Evolutionary conservation across 2,329 filamentous ascomycete genomes (phyloP).

Genomic region (Colletotrichum gloeosporioides): DNA sequence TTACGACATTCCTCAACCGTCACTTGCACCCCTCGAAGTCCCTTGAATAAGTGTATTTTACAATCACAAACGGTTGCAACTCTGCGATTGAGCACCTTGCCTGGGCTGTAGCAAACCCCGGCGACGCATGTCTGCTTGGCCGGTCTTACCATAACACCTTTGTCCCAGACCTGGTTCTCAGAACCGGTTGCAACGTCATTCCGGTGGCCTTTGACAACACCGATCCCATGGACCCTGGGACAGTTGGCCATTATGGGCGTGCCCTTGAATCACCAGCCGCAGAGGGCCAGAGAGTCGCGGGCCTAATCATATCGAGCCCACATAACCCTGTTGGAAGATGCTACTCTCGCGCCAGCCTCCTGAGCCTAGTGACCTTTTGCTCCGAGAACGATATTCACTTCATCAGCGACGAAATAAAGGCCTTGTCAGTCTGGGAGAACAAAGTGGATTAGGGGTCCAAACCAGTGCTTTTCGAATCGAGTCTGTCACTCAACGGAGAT

Average conservation of each 20-base stretch:
- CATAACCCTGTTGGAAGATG: conserved; percentile 37
- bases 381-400: conserved; percentile 43
- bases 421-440: conserved; percentile 46
- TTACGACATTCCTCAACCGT: conserved; percentile 36
- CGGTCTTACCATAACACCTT: conserved; percentile 54
- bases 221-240: background rate
- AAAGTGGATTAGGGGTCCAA: conserved; percentile 37
- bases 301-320: conserved; percentile 28
- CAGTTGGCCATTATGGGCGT: background rate
- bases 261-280: conserved; percentile 42
- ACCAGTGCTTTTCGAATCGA: conserved; percentile 43
- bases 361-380: background rate
- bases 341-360: background rate
- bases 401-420: conserved; percentile 55
- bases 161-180: conserved; percentile 45
- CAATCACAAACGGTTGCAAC: conserved; percentile 45
- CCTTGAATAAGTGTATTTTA: conserved; percentile 37
- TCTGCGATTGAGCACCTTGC: conserved; percentile 44
- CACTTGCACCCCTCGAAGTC: conserved; percentile 31
- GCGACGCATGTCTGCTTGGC: conserved; percentile 44
- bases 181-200: conserved; percentile 38
- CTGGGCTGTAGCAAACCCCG: conserved; percentile 44
- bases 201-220: background rate
- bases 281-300: background rate
- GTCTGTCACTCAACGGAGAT: conserved; percentile 35